Evolutionary conservation across 441 rosid genomes (phyloP), one percentile per base, ranked within the genome.

Genomic region (Brassica balearica): DNA sequence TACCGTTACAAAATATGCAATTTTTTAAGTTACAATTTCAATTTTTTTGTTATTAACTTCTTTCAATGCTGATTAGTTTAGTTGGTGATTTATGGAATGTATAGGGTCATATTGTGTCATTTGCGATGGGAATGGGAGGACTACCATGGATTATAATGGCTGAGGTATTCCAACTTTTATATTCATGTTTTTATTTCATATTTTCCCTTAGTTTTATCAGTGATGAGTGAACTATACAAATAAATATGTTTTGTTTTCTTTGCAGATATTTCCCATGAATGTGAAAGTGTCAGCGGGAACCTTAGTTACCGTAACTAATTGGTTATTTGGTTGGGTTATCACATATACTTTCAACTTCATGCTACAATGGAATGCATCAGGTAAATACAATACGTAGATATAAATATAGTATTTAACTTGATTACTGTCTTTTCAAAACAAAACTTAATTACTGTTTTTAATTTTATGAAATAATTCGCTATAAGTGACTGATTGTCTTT

Each of bases 91-190:
- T 56, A 12, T 76, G 65, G 58, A 53, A 63, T 36, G 34, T 70
- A 12, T 82, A 89, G 96, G 88, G 84, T 6, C 83, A 67, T 68
- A 55, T 65, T 12, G 22, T 75, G 14, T 34, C 82, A 15, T 80
- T 59, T 67, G 73, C 85, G 1, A 58, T 86, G 22, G 98, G 97
- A 77, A 77, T 88, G 83, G 83, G 81, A 67, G 94, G 91, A 43
- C 65, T 91, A 51, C 91, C 92, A 0, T 84, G 86, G 89, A 82
- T 88, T 77, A 83, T 93, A 75, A 85, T 90, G 87, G 74, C 94
- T 1, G 98, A 91, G 92, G 96, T 91, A 81, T 53, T 41, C 32
- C 36, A 73, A 62, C 4, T 14, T 12, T 61, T 46, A 36, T 17
- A 19, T n/a, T 36, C 10, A 36, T 36, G 43, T 36, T 36, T 36